Evolutionary conservation across 2,329 filamentous ascomycete genomes (phyloP).

Genomic region (Calonectria pteridis): DNA sequence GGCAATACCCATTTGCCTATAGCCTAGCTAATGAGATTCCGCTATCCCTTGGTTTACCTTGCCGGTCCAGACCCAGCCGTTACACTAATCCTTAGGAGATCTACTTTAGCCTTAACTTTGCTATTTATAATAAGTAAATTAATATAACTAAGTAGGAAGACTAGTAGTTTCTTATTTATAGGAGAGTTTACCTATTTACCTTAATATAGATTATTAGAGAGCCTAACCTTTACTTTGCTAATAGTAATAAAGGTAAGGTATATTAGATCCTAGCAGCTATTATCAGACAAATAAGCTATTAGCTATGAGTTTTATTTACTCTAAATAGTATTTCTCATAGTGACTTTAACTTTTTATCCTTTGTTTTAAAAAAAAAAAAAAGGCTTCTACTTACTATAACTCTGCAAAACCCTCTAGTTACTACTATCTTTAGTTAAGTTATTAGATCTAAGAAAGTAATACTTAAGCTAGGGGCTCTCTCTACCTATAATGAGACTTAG

Average conservation of each 20-base stretch:
- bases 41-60: too few species aligned
- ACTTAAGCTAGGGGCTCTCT: neutral
- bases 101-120: slow-evolving; percentile 15
- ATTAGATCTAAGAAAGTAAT: neutral
- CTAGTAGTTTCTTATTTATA: slow-evolving; percentile 7
- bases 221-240: neutral
- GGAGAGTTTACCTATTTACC: slow-evolving; percentile 6
- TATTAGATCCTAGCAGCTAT: neutral
- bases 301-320: neutral
- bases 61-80: too few species aligned
- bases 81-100: neutral
- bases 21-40: too few species aligned
- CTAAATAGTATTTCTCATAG: neutral
- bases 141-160: neutral
- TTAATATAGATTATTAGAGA: neutral
- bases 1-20: too few species aligned
- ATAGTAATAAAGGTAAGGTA: neutral
- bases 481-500: neutral
- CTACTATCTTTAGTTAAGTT: neutral
- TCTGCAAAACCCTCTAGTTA: neutral
- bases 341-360: too few species aligned
- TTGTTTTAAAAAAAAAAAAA: neutral
- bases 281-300: neutral
- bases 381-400: neutral
- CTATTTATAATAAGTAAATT: neutral